Conservation (phyloP, 2,329 filamentous ascomycete genomes). For the Paecilomyces sp. region DNA sequence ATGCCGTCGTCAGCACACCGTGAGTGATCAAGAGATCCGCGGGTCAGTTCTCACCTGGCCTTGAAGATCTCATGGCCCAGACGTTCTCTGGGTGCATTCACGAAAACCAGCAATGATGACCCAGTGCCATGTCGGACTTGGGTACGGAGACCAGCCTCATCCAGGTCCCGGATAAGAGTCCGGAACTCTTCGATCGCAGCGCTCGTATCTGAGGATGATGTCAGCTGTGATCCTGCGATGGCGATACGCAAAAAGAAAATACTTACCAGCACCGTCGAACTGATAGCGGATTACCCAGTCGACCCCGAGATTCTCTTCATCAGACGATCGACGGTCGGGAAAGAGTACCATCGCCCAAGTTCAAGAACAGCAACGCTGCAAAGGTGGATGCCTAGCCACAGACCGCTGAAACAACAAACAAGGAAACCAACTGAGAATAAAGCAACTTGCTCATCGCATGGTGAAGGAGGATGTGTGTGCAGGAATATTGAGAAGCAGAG, state of each 20-base stretch:
- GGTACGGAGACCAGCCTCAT: constrained; percentile 72
- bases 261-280: constrained; percentile 58
- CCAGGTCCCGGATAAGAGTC: constrained; percentile 67
- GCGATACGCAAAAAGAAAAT: constrained; percentile 8
- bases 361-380: neutral
- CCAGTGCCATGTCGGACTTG: constrained; percentile 78
- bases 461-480: neutral
- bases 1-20: neutral
- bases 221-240: constrained; percentile 1
- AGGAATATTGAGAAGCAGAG: neutral
- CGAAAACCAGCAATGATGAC: constrained; percentile 71
- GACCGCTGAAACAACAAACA: neutral
- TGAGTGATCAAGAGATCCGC: neutral
- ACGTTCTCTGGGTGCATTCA: constrained; percentile 70
- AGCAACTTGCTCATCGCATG: neutral
- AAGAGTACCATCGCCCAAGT: neutral
- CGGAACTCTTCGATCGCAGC: constrained; percentile 70
- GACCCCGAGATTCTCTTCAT: constrained; percentile 58
- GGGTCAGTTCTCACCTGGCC: constrained; percentile 50
- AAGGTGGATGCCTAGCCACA: neutral
- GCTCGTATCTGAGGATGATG: constrained; percentile 48
- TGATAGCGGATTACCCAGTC: constrained; percentile 84
- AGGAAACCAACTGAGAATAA: neutral
- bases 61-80: constrained; percentile 77
- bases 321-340: constrained; percentile 2